Conservation (phyloP, 352 stramenopile genomes). For the Elongisporangium prolatum region DNA sequence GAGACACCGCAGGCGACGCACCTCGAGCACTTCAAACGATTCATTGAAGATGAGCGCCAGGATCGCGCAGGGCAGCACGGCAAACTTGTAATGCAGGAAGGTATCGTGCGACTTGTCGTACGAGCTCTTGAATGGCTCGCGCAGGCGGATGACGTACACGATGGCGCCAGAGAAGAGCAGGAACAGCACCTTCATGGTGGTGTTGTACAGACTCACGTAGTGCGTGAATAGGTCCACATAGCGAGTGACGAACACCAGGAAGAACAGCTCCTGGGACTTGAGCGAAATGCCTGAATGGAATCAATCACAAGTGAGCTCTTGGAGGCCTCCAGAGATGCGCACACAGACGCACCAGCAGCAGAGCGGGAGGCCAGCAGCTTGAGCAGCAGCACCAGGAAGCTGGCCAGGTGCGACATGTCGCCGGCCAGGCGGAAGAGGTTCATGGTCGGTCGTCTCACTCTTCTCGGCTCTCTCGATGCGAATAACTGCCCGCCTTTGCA, state of each 20-base stretch:
- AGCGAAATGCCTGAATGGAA: slow-evolving; percentile 93
- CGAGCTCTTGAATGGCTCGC: slow-evolving; percentile 95
- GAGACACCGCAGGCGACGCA: slow-evolving; percentile 10
- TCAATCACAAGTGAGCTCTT: background rate
- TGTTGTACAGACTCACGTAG: slow-evolving; percentile 97
- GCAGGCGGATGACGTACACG: slow-evolving; percentile 97
- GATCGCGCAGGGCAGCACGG: slow-evolving; percentile 92
- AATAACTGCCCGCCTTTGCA: background rate
- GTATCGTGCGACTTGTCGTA: slow-evolving; percentile 99
- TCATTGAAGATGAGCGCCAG: slow-evolving; percentile 96
- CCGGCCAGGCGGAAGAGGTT: slow-evolving; percentile 97
- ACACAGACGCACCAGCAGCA: slow-evolving; percentile 41
- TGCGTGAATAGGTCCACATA: slow-evolving; percentile 99
- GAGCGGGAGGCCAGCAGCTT: slow-evolving; percentile 90
- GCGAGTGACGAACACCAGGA: slow-evolving; percentile 97
- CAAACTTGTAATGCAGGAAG: slow-evolving; percentile 98
- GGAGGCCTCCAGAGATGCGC: background rate
- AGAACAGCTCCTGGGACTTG: slow-evolving; percentile 99
- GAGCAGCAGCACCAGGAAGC: slow-evolving; percentile 98
- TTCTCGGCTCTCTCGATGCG: background rate
- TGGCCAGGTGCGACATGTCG: slow-evolving; percentile 99
- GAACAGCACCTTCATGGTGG: slow-evolving; percentile 98
- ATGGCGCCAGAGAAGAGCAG: slow-evolving; percentile 95
- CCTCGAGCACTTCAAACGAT: slow-evolving; percentile 86
- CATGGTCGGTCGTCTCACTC: slow-evolving; percentile 39